These are phyloP conservation scores for Eimeria necatrix DNA, from an alignment of 169 alveolate genomes.

Conservation along the genomic window DNA sequence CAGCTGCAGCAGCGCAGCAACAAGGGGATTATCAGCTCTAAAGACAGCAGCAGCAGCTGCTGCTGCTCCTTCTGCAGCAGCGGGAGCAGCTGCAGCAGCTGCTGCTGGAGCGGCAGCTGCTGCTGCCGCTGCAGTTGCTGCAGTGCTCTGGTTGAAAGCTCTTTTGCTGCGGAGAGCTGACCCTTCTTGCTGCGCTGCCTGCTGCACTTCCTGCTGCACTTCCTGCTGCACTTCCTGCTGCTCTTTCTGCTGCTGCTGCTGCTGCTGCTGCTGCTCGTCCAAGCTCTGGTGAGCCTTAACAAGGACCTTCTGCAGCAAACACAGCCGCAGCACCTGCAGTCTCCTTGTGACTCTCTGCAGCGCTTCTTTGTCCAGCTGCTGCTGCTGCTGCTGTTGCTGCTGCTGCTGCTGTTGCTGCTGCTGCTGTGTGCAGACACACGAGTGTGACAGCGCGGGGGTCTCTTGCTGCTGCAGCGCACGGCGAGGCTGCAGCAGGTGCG, in stretches of 20 bases:
- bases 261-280: background rate
- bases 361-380: background rate
- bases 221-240: background rate
- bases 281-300: background rate
- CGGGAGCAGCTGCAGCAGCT: background rate
- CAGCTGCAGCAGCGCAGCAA: conserved; percentile 58
- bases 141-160: background rate
- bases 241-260: conserved; percentile 37
- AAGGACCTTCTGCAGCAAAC: background rate
- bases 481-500: conserved; percentile 25
- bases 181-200: background rate
- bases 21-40: conserved; percentile 15
- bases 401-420: conserved; percentile 17
- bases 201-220: background rate
- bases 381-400: conserved; percentile 20
- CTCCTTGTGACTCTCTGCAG: background rate
- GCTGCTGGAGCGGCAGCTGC: background rate
- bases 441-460: background rate
- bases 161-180: background rate
- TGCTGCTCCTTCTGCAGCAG: no score
- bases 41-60: background rate
- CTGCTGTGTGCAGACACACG: background rate
- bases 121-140: background rate
- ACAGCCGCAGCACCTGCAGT: conserved; percentile 26
- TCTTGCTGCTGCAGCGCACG: background rate